Evolutionary conservation across 495 filamentous ascomycete species (phyloP), one percentile per base, ranked within the genome.

Genomic region (Hyphodiscus hymeniophilus): DNA sequence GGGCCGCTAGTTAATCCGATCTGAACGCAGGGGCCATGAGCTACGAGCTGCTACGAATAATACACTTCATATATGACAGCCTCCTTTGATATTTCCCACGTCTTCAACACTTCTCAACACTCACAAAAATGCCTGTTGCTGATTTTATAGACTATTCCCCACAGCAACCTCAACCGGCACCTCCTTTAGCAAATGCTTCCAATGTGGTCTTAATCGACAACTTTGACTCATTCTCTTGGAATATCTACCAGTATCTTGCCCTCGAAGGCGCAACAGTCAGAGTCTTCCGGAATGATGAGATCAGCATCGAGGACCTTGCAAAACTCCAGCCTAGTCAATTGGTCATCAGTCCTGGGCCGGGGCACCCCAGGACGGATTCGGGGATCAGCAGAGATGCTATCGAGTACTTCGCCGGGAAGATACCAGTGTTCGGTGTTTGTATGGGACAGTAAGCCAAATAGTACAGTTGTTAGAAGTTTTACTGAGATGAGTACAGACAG

Each of bases 151-250:
- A 94, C 67, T 80, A 90, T 64, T 95, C 90, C 34, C 85, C 87
- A 60, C 82, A 85, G 64, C 82, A 89, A 62, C 83, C 85, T 55
- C 76, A 80, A 49, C 78, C 77, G 44, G 78, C 77, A 15, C 67
- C 81, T 39, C 76, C 78, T 42, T 67, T 95, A 23, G 62, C 79
- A 16, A 87, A 73, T 39, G 91, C 91, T 21, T 82, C 82, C 28
- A 97, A 97, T 69, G 77, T 99, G 22, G 79, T 99, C 45, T 71
- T 99, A 47, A 94, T 99, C 57, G 92, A 97, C 69, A 99, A 99
- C 69, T 99, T 96, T 64, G 92, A 99, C 67, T 96, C 91, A 0
- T 99, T 97, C 59, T 95, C 91, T 51, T 97, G 88, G 86, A 98
- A 97, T 61, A 88, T 99, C 49, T 96, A 95, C 65, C 94, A 99